Conservation (phyloP, 768 basidiomycete species). For the Lactarius indigo region DNA sequence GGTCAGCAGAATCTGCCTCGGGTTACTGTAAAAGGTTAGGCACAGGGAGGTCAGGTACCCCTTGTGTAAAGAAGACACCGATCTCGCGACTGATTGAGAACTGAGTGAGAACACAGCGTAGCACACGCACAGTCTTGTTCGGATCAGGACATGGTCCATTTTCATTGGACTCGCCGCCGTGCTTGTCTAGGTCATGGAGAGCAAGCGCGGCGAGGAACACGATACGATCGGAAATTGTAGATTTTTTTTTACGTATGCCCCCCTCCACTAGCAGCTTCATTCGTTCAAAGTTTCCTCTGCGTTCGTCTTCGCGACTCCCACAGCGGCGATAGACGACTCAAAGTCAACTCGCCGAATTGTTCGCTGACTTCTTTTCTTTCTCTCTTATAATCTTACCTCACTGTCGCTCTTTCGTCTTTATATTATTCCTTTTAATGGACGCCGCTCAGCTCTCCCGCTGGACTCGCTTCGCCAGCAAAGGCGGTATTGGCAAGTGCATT, state of each 20-base stretch:
- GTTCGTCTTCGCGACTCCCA: background rate
- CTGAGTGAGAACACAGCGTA: too few species aligned
- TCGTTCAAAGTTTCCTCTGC: background rate
- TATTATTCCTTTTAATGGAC: conserved; percentile 46
- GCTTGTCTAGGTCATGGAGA: too few species aligned
- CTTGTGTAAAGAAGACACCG: too few species aligned
- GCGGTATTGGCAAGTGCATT: conserved; percentile 78
- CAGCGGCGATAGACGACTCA: background rate
- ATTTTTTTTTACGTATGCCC: background rate
- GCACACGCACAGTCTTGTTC: too few species aligned
- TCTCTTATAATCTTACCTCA: background rate
- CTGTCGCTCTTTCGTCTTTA: background rate
- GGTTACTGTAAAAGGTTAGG: too few species aligned
- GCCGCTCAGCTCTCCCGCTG: conserved; percentile 70
- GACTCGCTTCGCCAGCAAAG: conserved; percentile 82
- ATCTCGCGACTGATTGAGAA: too few species aligned
- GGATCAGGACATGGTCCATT: too few species aligned
- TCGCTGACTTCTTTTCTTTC: background rate
- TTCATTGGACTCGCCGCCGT: too few species aligned
- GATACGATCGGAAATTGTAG: background rate
- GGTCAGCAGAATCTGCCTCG: too few species aligned
- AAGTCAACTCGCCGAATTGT: background rate
- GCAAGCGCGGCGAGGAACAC: background rate
- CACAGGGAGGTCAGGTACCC: too few species aligned
- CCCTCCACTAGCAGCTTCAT: too few species aligned